These are phyloP conservation scores for Macrophomina tecta DNA, from an alignment of 2,329 filamentous ascomycete genomes.

Conservation along the genomic window DNA sequence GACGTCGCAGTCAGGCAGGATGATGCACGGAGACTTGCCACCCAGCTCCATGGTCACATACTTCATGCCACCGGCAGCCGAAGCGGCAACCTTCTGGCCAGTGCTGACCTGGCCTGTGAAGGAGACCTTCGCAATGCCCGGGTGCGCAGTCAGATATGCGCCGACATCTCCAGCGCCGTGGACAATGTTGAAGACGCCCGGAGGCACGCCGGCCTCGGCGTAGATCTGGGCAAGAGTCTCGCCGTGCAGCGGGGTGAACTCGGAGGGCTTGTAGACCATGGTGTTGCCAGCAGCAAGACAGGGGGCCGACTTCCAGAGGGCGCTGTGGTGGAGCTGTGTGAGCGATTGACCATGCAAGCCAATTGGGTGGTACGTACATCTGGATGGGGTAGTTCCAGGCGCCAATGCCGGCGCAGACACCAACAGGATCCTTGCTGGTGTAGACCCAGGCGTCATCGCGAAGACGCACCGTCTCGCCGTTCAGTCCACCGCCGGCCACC, in stretches of 20 bases:
- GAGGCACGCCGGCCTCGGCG: slow-evolving; percentile 76
- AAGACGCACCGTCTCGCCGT: slow-evolving; percentile 78
- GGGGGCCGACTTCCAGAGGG: slow-evolving; percentile 86
- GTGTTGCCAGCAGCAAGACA: slow-evolving; percentile 86
- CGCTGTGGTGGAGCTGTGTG: slow-evolving; percentile 40
- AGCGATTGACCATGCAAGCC: neutral
- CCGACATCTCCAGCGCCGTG: slow-evolving; percentile 82
- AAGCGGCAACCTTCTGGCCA: slow-evolving; percentile 78
- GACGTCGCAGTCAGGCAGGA: slow-evolving; percentile 80
- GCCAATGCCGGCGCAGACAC: slow-evolving; percentile 85
- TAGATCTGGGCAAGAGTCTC: slow-evolving; percentile 78
- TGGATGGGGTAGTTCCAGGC: slow-evolving; percentile 94
- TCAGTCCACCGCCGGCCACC: slow-evolving; percentile 76
- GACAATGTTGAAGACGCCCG: slow-evolving; percentile 73
- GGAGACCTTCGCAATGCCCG: slow-evolving; percentile 79
- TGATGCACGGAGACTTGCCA: slow-evolving; percentile 80
- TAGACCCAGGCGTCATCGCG: slow-evolving; percentile 81
- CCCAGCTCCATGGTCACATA: slow-evolving; percentile 92
- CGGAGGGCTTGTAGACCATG: slow-evolving; percentile 90
- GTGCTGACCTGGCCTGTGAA: slow-evolving; percentile 89
- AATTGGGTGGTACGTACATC: slow-evolving; percentile 56
- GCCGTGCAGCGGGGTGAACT: slow-evolving; percentile 84
- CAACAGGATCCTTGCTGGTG: slow-evolving; percentile 79
- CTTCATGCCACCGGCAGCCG: slow-evolving; percentile 81
- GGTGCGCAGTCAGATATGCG: slow-evolving; percentile 74